phyloP scores from a whole-genome alignment of 129 eudicot genomes.

The Solidago caesia region DNA sequence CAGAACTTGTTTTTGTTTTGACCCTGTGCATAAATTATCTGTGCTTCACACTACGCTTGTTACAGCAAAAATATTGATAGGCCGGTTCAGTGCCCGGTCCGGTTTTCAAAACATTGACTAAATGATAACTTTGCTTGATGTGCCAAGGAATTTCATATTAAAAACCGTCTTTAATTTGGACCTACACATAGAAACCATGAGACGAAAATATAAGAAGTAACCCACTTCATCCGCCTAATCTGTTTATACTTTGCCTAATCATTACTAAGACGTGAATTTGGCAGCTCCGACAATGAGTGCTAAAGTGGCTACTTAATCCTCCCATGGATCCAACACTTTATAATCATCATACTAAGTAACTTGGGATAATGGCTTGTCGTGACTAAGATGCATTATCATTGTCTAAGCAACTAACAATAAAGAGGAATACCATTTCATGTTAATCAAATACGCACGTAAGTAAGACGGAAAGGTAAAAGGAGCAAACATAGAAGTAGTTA shows the following conservation, averaged over 20 bases:
- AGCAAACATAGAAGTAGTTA: slow-evolving; percentile 27
- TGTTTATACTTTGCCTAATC: not conserved
- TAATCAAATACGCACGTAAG: too few relatives aligned
- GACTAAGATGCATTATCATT: not conserved
- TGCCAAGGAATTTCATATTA: not conserved
- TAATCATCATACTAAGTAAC: too few relatives aligned
- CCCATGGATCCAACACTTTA: too few relatives aligned
- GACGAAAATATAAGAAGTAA: not conserved
- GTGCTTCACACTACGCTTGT: not conserved
- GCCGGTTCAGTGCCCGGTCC: too few relatives aligned
- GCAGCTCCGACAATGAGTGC: slow-evolving; percentile 3
- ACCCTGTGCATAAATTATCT: not conserved
- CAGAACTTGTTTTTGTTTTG: not conserved
- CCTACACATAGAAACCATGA: not conserved
- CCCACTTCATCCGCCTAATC: not conserved
- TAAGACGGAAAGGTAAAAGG: not conserved
- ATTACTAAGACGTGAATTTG: not conserved
- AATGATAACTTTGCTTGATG: not conserved
- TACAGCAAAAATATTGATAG: not conserved
- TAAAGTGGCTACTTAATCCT: slow-evolving; percentile 3
- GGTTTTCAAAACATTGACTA: too few relatives aligned
- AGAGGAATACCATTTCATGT: slow-evolving; percentile 18
- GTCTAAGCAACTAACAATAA: not conserved
- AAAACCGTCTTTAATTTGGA: not conserved
- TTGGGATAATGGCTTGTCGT: too few relatives aligned